Percentiles rank a stretch among this genome's conserved stretches.
phyloP scores from a whole-genome alignment of 225 moss, liverwort and hornwort genomes.

The Asterella californica region DNA sequence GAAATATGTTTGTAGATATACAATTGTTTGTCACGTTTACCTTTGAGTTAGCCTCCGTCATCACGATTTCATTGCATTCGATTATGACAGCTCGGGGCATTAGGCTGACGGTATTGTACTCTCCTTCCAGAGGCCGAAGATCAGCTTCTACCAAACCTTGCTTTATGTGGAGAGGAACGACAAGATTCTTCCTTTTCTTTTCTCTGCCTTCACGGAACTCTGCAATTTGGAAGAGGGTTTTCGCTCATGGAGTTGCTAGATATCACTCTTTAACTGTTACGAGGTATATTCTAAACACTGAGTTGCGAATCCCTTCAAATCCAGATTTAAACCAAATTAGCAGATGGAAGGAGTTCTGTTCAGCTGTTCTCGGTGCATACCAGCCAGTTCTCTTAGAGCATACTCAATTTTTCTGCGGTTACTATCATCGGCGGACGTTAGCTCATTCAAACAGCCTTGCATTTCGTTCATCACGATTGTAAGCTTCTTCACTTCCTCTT shows the following conservation, averaged over 20 bases:
- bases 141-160: slow-evolving; percentile 69
- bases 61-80: slow-evolving; percentile 67
- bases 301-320: neutral
- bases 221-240: slow-evolving; percentile 14
- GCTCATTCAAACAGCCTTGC: slow-evolving; percentile 59
- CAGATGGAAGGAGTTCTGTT: neutral
- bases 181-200: slow-evolving; percentile 56
- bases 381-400: slow-evolving; percentile 44
- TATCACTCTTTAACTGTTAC: neutral
- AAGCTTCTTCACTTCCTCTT: slow-evolving; percentile 58
- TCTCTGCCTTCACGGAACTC: slow-evolving; percentile 61
- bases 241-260: neutral
- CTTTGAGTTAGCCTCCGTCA: slow-evolving; percentile 68
- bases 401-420: slow-evolving; percentile 68
- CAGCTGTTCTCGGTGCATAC: slow-evolving; percentile 24
- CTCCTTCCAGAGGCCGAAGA: slow-evolving; percentile 68
- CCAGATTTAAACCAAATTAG: neutral
- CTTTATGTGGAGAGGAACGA: slow-evolving; percentile 51
- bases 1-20: neutral
- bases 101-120: slow-evolving; percentile 54
- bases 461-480: slow-evolving; percentile 62
- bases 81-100: slow-evolving; percentile 58
- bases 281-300: neutral
- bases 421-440: slow-evolving; percentile 49
- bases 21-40: slow-evolving; percentile 15